Percentiles rank a stretch among this genome's conserved stretches.
These are phyloP conservation scores for Talaromyces trachyspermus DNA, from an alignment of 495 filamentous ascomycete genomes.

Conservation along the genomic window DNA sequence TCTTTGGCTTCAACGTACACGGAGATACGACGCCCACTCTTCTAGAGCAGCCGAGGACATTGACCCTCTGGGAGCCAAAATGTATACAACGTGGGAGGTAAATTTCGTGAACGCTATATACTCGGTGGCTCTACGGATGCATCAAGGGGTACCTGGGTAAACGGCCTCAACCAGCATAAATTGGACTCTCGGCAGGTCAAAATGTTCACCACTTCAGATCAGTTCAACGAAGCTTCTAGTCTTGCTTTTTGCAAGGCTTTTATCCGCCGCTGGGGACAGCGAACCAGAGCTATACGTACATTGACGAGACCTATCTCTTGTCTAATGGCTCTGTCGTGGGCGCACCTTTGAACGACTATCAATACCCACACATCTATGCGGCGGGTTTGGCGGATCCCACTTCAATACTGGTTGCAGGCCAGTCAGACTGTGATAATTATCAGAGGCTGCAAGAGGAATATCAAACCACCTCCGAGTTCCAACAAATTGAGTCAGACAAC, in stretches of 20 bases:
- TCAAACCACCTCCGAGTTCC: constrained; percentile 28
- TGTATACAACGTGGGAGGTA: constrained; percentile 51
- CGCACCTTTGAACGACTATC: constrained; percentile 63
- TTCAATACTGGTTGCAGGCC: constrained; percentile 52
- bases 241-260: constrained; percentile 74
- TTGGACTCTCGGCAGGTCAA: constrained; percentile 41
- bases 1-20: constrained; percentile 65
- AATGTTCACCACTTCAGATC: constrained; percentile 38
- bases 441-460: constrained; percentile 30
- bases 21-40: constrained; percentile 65
- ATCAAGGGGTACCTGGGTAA: constrained; percentile 30
- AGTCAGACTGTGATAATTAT: constrained; percentile 45
- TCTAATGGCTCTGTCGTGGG: constrained; percentile 52
- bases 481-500: constrained; percentile 27
- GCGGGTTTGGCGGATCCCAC: constrained; percentile 42
- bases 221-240: constrained; percentile 51
- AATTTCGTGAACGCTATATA: constrained; percentile 55
- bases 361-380: constrained; percentile 58
- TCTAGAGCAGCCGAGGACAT: constrained; percentile 33
- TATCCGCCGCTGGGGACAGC: constrained; percentile 56
- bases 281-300: constrained; percentile 28
- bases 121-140: constrained; percentile 8
- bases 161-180: constrained; percentile 32
- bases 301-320: constrained; percentile 31
- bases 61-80: constrained; percentile 67